Percentiles rank a stretch among this genome's conserved stretches.
These are phyloP conservation scores for Dichotomocladium elegans DNA, from an alignment of 371 early-diverging fungal genomes.

Conservation along the genomic window DNA sequence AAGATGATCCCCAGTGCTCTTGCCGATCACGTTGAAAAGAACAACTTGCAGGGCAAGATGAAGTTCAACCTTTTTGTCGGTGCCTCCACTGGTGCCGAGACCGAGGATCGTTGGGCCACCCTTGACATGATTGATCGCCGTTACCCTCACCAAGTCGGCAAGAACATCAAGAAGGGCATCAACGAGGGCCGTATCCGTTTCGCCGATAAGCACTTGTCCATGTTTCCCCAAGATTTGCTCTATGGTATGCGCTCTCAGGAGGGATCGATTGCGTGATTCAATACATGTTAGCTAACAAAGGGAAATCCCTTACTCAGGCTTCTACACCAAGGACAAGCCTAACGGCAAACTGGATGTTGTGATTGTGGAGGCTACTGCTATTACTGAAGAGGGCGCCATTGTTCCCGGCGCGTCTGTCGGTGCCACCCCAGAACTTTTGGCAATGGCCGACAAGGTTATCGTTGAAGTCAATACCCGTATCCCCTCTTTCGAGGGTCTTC, in stretches of 20 bases:
- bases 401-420: conserved; percentile 54
- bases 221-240: conserved; percentile 51
- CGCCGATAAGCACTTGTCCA: conserved; percentile 56
- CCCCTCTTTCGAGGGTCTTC: conserved; percentile 53
- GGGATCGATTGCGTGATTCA: too few relatives aligned
- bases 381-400: conserved; percentile 51
- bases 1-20: conserved; percentile 48
- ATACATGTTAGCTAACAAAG: too few relatives aligned
- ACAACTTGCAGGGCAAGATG: conserved; percentile 50
- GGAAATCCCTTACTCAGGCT: conserved; percentile 16
- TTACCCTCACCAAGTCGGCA: conserved; percentile 56
- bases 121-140: conserved; percentile 53
- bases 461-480: conserved; percentile 53
- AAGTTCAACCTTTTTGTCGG: conserved; percentile 53
- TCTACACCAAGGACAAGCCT: conserved; percentile 44
- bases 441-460: conserved; percentile 52
- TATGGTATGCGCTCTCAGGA: too few relatives aligned
- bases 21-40: conserved; percentile 51
- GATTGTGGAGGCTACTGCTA: conserved; percentile 53
- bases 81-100: conserved; percentile 47
- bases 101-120: conserved; percentile 46
- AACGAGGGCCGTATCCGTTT: conserved; percentile 52
- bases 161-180: conserved; percentile 49
- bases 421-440: conserved; percentile 50
- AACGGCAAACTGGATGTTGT: conserved; percentile 45